Evolutionary conservation across 257 asterid species (phyloP).

Genomic region (Fraxinus pennsylvanica): DNA sequence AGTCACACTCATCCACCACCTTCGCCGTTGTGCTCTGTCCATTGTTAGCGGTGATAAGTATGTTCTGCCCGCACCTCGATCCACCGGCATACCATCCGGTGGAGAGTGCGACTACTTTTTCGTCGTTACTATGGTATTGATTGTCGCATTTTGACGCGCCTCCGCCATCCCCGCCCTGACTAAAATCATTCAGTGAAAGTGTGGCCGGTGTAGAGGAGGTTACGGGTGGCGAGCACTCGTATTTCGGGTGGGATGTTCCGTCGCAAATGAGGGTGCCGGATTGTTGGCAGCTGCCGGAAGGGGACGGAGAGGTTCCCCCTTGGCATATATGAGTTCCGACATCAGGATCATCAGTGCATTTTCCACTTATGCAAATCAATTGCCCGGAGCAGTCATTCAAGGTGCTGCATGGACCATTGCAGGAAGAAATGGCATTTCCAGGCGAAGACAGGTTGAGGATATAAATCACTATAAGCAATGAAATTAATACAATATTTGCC

Average conservation of each 20-base stretch:
- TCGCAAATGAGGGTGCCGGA: slow-evolving; percentile 31
- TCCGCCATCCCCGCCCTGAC: slow-evolving; percentile 41
- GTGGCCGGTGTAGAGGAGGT: slow-evolving; percentile 28
- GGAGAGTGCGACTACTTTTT: slow-evolving; percentile 40
- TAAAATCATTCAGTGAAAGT: slow-evolving; percentile 41
- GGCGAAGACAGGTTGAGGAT: background rate
- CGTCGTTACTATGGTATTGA: slow-evolving; percentile 23
- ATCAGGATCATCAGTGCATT: slow-evolving; percentile 41
- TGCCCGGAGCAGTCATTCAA: slow-evolving; percentile 35
- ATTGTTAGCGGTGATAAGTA: slow-evolving; percentile 26
- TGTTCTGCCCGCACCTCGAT: slow-evolving; percentile 27
- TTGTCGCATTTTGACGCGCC: slow-evolving; percentile 40
- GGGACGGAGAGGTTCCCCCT: slow-evolving; percentile 16
- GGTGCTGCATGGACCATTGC: slow-evolving; percentile 35
- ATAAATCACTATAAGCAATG: background rate
- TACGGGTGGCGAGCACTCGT: slow-evolving; percentile 40
- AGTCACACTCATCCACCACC: slow-evolving; percentile 53
- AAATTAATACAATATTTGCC: slow-evolving; percentile 14
- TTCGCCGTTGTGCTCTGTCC: slow-evolving; percentile 41
- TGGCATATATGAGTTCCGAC: slow-evolving; percentile 31
- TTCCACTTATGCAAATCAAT: slow-evolving; percentile 34
- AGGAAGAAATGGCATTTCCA: slow-evolving; percentile 28
- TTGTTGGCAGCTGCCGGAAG: slow-evolving; percentile 21
- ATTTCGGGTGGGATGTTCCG: slow-evolving; percentile 20
- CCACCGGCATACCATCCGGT: slow-evolving; percentile 33